Percentiles rank a stretch among this genome's conserved stretches.
Evolutionary conservation across 805 yeast species (phyloP).

Genomic region (Candida odintsovae): DNA sequence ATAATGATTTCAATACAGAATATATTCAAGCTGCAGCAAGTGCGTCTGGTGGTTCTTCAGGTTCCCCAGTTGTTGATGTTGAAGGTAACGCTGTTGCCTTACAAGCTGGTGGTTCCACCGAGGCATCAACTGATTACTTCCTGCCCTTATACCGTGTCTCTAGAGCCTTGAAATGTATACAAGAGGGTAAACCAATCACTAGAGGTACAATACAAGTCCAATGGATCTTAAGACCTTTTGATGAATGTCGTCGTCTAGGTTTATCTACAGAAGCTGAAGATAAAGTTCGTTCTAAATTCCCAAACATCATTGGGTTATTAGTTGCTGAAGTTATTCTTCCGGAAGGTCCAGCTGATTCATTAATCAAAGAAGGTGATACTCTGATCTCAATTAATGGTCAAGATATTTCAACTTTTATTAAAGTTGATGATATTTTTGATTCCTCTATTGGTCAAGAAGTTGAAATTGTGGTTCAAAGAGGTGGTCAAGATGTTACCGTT

Average conservation of each 20-base stretch:
- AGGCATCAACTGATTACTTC: slow-evolving; percentile 90
- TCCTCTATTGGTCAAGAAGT: slow-evolving; percentile 55
- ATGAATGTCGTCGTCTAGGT: slow-evolving; percentile 86
- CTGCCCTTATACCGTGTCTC: slow-evolving; percentile 78
- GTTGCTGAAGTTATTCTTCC: slow-evolving; percentile 81
- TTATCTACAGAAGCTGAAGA: slow-evolving; percentile 69
- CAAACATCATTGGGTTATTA: slow-evolving; percentile 70
- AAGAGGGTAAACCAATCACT: slow-evolving; percentile 50
- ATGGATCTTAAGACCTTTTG: slow-evolving; percentile 83
- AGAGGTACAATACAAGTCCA: slow-evolving; percentile 92
- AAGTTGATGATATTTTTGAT: slow-evolving; percentile 82
- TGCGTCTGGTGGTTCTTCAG: slow-evolving; percentile 94
- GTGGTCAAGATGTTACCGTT: slow-evolving; percentile 53
- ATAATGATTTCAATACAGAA: slow-evolving; percentile 90
- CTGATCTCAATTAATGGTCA: slow-evolving; percentile 66
- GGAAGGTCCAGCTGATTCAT: slow-evolving; percentile 74
- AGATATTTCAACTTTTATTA: slow-evolving; percentile 62
- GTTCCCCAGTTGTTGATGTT: slow-evolving; percentile 91
- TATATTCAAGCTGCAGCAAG: slow-evolving; percentile 95
- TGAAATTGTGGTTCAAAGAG: slow-evolving; percentile 61
- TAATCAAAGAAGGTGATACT: slow-evolving; percentile 80
- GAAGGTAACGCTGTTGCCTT: slow-evolving; percentile 85
- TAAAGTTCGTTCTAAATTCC: slow-evolving; percentile 60
- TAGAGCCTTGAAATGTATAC: slow-evolving; percentile 76
- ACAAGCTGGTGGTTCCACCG: slow-evolving; percentile 91